Base-by-base conservation (phyloP, 805 yeast species). In the Zygosaccharomyces kombuchaensis region DNA sequence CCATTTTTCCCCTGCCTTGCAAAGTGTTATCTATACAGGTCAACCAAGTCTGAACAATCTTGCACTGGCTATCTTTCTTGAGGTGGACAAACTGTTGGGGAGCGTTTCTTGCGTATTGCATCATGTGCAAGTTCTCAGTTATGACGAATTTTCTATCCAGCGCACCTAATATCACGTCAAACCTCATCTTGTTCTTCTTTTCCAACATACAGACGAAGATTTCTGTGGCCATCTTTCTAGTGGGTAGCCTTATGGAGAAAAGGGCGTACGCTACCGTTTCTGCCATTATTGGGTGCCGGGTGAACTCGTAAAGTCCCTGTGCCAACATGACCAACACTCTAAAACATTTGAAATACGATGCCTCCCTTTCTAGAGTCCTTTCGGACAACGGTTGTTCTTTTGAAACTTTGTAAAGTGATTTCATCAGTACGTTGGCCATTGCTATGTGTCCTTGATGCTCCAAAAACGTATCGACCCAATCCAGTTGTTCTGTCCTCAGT, bases 1-100 rank as follows among this genome's bases (percentile, higher is more conserved):
- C 96, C 76, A 86, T 74, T 56, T 81, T 84, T 6, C 98, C 98
- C 55, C 90, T 76, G 2, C 96, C 96, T 46, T 81, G 87, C 36
- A 88, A 57, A 0, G 90, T 82, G 40, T 75, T 77, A 41, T 76
- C 82, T 2, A 87, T 82, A 9, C 80, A 68, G 40, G 70, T 66
- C 36, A 87, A 59, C 96, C 96, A 88, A 30, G 82, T 74, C 50
- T 81, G 85, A 54, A 84, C 77, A 51, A 71, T 68, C 41, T 59
- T 60, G 12, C 67, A 53, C 16, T 55, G 57, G 27, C 55, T 50
- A 25, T 56, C 55, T 23, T 46, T 34, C 25, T 47, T 49, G 19
- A 55, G 35, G 44, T 51, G 55, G 14, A 47, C 37, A 29, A 54
- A 59, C 31, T 51, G 51, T 14, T 53, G 49, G 5, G 62, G 59